These are phyloP conservation scores for Barnettozyma californica DNA, from an alignment of 805 yeast species.

Conservation along the genomic window DNA sequence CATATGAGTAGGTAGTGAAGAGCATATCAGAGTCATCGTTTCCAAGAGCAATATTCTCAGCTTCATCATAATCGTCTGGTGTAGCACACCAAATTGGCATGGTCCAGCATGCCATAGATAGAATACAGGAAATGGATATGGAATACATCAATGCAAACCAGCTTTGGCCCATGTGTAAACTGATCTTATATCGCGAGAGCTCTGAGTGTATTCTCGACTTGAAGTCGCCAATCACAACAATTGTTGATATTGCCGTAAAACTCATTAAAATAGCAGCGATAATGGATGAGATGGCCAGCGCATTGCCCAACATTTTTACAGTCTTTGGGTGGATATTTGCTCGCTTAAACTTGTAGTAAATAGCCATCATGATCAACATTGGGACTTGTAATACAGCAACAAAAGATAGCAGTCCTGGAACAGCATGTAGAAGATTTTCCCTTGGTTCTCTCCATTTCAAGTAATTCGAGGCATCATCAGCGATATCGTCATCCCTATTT, in stretches of 20 bases:
- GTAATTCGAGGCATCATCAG: not conserved
- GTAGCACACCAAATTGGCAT: slow-evolving; percentile 52
- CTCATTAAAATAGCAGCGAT: slow-evolving; percentile 29
- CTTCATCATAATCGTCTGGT: slow-evolving; percentile 23
- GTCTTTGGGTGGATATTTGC: not conserved
- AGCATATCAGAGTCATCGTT: not conserved
- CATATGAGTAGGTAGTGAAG: not conserved
- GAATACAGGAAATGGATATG: slow-evolving; percentile 21
- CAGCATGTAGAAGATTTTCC: slow-evolving; percentile 6
- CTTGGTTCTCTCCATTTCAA: slow-evolving; percentile 16
- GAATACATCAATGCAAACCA: slow-evolving; percentile 42
- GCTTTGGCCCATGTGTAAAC: slow-evolving; percentile 34
- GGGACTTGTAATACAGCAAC: not conserved
- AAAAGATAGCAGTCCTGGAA: not conserved
- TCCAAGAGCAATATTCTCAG: not conserved
- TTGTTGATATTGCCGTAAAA: slow-evolving; percentile 29
- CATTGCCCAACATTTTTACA: slow-evolving; percentile 28
- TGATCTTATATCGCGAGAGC: slow-evolving; percentile 43
- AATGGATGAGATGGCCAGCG: slow-evolving; percentile 33
- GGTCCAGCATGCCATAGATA: slow-evolving; percentile 29
- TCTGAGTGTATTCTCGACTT: slow-evolving; percentile 17
- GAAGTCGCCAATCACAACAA: slow-evolving; percentile 24
- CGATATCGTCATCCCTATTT: not conserved
- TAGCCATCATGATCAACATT: not conserved
- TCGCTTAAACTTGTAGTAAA: slow-evolving; percentile 22